Percentiles rank a stretch among this genome's conserved stretches.
Conservation (phyloP, 306 rosid genomes). For the Vicia faba region DNA sequence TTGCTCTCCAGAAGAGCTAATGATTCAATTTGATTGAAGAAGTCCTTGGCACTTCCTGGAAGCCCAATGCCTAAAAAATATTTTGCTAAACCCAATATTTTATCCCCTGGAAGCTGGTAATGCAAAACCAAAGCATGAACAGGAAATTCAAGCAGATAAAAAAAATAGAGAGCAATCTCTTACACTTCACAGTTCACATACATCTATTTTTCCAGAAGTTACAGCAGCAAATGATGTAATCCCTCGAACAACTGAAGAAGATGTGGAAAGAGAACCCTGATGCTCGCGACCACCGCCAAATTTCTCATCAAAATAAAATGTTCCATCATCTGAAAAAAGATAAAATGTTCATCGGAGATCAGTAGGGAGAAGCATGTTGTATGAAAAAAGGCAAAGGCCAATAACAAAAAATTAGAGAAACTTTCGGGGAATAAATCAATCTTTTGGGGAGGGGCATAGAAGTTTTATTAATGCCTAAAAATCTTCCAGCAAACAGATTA, state of each 20-base stretch:
- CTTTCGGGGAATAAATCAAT: background rate
- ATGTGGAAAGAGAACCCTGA: constrained; percentile 80
- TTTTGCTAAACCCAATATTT: constrained; percentile 85
- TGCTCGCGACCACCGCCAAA: constrained; percentile 65
- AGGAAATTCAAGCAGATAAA: constrained; percentile 18
- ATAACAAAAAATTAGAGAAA: background rate
- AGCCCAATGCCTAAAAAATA: constrained; percentile 87
- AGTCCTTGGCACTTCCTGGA: constrained; percentile 89
- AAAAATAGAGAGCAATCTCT: constrained; percentile 10
- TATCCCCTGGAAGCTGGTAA: constrained; percentile 77
- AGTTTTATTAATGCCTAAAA: constrained; percentile 22
- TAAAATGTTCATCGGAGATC: constrained; percentile 26
- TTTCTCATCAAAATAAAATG: constrained; percentile 88
- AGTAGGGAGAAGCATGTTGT: constrained; percentile 29
- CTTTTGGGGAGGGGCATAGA: background rate
- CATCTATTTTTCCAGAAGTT: constrained; percentile 74
- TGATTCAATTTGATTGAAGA: constrained; percentile 84
- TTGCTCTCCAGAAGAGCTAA: constrained; percentile 80
- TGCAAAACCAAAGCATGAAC: constrained; percentile 44
- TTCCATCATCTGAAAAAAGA: constrained; percentile 72
- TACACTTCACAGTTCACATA: constrained; percentile 44
- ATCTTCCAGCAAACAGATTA: constrained; percentile 13
- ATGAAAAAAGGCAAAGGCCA: background rate
- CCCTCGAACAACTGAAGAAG: constrained; percentile 92
- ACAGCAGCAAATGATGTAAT: constrained; percentile 70